These are phyloP conservation scores for Alternaria infectoria DNA, from an alignment of 2,329 filamentous ascomycete species.

Conservation along the genomic window DNA sequence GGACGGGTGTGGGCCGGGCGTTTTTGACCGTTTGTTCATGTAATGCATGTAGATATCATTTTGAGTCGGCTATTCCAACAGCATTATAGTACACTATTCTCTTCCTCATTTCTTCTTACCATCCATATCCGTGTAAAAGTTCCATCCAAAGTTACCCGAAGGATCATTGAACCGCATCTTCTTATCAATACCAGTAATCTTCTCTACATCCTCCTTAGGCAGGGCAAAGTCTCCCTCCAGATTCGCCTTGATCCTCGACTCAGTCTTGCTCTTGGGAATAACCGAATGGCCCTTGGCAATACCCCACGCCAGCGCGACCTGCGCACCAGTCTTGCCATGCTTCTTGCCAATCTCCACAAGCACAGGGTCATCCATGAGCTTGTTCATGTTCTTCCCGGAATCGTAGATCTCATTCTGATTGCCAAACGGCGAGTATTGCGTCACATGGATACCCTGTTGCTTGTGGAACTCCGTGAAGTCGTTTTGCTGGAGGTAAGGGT, in stretches of 20 bases:
- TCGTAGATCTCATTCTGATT: conserved; percentile 45
- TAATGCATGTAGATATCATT: neutral
- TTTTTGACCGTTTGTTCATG: neutral
- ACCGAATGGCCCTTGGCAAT: conserved; percentile 64
- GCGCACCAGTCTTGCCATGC: conserved; percentile 74
- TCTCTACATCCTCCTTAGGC: conserved; percentile 71
- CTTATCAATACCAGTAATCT: conserved; percentile 65
- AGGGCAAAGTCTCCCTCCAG: conserved; percentile 70
- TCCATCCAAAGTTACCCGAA: conserved; percentile 61
- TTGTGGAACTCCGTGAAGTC: conserved; percentile 35
- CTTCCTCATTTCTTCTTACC: conserved; percentile 46
- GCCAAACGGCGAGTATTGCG: conserved; percentile 44
- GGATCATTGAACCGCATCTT: conserved; percentile 69
- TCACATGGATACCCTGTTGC: conserved; percentile 41
- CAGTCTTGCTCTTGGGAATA: conserved; percentile 45
- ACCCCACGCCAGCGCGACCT: conserved; percentile 85
- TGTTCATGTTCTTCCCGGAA: conserved; percentile 34
- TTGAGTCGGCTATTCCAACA: neutral
- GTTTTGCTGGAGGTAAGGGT: conserved; percentile 40
- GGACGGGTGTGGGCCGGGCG: neutral
- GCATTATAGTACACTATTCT: neutral
- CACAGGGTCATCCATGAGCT: conserved; percentile 60
- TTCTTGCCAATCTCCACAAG: conserved; percentile 71
- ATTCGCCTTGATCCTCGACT: conserved; percentile 38
- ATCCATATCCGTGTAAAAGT: conserved; percentile 66